Conservation (phyloP, 2,329 filamentous ascomycete species). For the Cylindrodendrum hubeiense region DNA sequence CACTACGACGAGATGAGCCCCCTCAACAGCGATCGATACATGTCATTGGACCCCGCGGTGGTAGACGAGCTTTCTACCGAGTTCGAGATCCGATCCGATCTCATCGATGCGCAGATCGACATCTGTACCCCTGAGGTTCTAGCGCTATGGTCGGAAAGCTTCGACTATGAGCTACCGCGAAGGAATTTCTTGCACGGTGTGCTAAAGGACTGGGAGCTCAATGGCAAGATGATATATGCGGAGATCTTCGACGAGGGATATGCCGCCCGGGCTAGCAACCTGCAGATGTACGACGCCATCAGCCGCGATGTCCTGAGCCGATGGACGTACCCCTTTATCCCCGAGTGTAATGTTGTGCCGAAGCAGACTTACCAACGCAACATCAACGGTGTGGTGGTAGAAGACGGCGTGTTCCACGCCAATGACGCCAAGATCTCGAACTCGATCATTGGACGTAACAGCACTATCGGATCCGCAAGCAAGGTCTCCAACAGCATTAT, state of each 20-base stretch:
- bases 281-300: conserved; percentile 91
- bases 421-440: conserved; percentile 77
- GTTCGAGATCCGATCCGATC: conserved; percentile 85
- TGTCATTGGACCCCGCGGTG: conserved; percentile 84
- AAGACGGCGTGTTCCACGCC: conserved; percentile 81
- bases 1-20: conserved; percentile 94
- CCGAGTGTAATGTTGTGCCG: conserved; percentile 86
- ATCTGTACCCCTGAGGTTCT: conserved; percentile 97
- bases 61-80: conserved; percentile 77
- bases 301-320: conserved; percentile 87
- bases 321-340: conserved; percentile 90
- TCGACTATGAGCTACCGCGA: conserved; percentile 92
- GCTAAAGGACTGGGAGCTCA: conserved; percentile 95
- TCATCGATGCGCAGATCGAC: conserved; percentile 95
- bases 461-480: conserved; percentile 79
- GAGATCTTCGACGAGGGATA: conserved; percentile 88
- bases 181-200: conserved; percentile 93
- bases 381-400: conserved; percentile 79
- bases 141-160: conserved; percentile 96
- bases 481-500: conserved; percentile 82
- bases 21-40: conserved; percentile 71
- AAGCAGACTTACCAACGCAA: conserved; percentile 81
- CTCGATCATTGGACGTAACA: conserved; percentile 82
- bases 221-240: conserved; percentile 95
- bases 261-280: conserved; percentile 85